Conservation (phyloP, 371 early-diverging fungal genomes). For the Rhizopus arrhizus region DNA sequence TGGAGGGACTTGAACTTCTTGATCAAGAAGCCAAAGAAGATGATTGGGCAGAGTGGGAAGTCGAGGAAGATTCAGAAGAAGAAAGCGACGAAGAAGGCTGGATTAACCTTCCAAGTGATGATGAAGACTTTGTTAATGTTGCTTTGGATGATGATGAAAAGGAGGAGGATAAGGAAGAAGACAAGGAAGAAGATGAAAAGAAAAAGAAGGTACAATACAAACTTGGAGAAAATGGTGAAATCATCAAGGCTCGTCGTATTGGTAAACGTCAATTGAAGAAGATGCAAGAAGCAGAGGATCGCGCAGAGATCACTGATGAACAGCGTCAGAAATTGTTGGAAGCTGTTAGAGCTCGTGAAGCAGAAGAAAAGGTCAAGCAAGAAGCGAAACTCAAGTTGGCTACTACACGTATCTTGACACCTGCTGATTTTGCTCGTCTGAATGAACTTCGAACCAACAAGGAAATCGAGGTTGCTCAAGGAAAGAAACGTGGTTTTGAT, state of each 20-base stretch:
- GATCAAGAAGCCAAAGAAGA: conserved; percentile 30
- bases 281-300: conserved; percentile 48
- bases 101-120: conserved; percentile 53
- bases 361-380: conserved; percentile 45
- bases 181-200: conserved; percentile 25
- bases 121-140: conserved; percentile 49
- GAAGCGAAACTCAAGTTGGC: conserved; percentile 47
- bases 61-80: conserved; percentile 8
- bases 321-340: conserved; percentile 44
- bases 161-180: conserved; percentile 22
- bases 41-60: conserved; percentile 8
- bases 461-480: conserved; percentile 45
- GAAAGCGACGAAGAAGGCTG: conserved; percentile 52
- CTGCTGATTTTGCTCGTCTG: conserved; percentile 88
- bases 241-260: conserved; percentile 42
- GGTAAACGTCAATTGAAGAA: conserved; percentile 55
- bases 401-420: conserved; percentile 80
- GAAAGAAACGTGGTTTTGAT: conserved; percentile 49
- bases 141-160: conserved; percentile 44
- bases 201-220: conserved; percentile 36
- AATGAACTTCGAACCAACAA: conserved; percentile 69
- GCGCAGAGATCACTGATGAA: conserved; percentile 55
- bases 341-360: conserved; percentile 40
- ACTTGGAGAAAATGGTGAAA: conserved; percentile 27
- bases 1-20: conserved; percentile 81